phyloP scores from a whole-genome alignment of 2,329 filamentous ascomycete genomes.

The Coniochaeta pulveracea region DNA sequence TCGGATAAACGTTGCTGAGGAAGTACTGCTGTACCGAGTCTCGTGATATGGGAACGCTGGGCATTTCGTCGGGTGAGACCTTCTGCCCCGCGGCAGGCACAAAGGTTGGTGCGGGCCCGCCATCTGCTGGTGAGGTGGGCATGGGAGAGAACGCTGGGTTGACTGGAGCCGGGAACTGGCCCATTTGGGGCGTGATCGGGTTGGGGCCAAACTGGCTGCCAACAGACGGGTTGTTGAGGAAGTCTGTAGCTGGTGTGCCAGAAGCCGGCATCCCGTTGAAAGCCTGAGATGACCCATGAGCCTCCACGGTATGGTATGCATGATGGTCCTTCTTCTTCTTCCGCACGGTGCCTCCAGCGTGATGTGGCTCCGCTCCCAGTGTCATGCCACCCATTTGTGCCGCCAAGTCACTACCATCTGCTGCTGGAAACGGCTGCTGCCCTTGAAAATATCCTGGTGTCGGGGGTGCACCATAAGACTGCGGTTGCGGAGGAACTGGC shows the following conservation, averaged over 20 bases:
- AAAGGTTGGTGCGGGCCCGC: constrained; percentile 37
- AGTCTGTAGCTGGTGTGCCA: constrained; percentile 42
- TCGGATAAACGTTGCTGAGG: constrained; percentile 80
- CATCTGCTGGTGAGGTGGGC: constrained; percentile 26
- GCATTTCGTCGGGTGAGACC: constrained; percentile 85
- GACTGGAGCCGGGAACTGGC: constrained; percentile 51
- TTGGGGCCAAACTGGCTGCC: constrained; percentile 34
- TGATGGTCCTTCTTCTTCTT: constrained; percentile 93
- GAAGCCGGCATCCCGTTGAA: constrained; percentile 58
- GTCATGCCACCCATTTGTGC: constrained; percentile 72
- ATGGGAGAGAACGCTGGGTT: constrained; percentile 39
- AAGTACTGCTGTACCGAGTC: constrained; percentile 78
- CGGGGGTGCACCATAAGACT: not conserved
- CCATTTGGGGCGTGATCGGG: constrained; percentile 28
- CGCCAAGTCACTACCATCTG: constrained; percentile 41
- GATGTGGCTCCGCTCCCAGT: constrained; percentile 42
- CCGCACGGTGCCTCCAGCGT: constrained; percentile 36
- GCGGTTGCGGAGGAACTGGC: constrained; percentile 9
- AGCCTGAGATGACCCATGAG: constrained; percentile 53
- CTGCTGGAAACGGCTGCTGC: constrained; percentile 19
- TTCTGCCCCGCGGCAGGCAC: constrained; percentile 55
- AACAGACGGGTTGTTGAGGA: constrained; percentile 41
- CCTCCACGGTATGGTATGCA: constrained; percentile 79
- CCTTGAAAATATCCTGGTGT: constrained; percentile 18
- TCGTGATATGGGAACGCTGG: constrained; percentile 77